A percentile compares a stretch with the other conserved stretches of the same genome.
Conservation (phyloP, 768 basidiomycete species). For the Podaxis sp. region DNA sequence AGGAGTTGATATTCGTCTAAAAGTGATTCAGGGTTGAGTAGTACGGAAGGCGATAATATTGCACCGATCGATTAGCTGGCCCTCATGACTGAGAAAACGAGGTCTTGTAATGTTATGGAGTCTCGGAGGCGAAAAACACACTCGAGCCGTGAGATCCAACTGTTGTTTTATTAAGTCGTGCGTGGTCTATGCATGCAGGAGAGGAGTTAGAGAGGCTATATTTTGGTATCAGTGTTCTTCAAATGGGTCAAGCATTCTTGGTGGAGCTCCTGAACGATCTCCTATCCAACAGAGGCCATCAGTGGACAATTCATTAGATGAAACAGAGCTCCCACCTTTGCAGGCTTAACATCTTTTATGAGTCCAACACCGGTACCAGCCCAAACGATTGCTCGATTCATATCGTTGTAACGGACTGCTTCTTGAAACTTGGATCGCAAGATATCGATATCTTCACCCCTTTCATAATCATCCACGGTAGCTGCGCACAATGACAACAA, state of each 20-base stretch:
- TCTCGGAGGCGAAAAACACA: constrained; percentile 1
- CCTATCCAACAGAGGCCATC: constrained; percentile 34
- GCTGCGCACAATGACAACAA: constrained; percentile 31
- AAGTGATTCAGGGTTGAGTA: background rate
- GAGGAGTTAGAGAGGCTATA: constrained; percentile 9
- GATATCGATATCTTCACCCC: constrained; percentile 41
- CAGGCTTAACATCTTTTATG: constrained; percentile 43
- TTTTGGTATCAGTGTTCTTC: constrained; percentile 1
- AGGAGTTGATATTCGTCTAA: background rate
- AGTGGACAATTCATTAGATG: constrained; percentile 6
- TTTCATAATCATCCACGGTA: constrained; percentile 58
- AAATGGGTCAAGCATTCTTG: constrained; percentile 42
- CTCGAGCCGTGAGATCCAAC: background rate
- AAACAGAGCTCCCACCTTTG: constrained; percentile 30
- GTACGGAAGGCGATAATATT: background rate
- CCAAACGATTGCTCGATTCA: constrained; percentile 60
- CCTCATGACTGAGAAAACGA: background rate
- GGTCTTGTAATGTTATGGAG: background rate
- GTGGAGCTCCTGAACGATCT: constrained; percentile 54
- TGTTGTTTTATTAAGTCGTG: constrained; percentile 4
- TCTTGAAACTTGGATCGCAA: constrained; percentile 46
- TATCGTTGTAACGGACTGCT: constrained; percentile 44
- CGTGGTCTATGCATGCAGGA: constrained; percentile 8
- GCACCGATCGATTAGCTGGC: background rate
- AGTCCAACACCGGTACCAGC: constrained; percentile 65